These are phyloP conservation scores for Calamus simplicifolius DNA, from an alignment of 176 grass and related monocot species.

Conservation along the genomic window DNA sequence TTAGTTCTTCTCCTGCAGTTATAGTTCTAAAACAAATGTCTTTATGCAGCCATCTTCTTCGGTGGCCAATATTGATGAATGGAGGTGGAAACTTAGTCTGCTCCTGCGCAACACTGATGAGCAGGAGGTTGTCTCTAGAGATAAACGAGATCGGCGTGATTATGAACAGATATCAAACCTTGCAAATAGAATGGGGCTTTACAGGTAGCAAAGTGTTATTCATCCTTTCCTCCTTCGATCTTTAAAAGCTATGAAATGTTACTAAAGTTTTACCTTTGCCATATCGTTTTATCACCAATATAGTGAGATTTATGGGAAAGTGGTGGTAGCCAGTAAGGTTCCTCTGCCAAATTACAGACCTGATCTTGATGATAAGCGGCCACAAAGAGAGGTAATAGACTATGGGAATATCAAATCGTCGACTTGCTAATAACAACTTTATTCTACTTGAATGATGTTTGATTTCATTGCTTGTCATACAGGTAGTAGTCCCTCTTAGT, in stretches of 20 bases:
- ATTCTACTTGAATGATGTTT: neutral
- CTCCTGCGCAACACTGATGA: constrained; percentile 66
- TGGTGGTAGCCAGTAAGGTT: constrained; percentile 92
- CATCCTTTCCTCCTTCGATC: neutral
- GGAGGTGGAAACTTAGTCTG: constrained; percentile 97
- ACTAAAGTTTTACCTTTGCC: too few relatives aligned
- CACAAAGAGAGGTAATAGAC: constrained; percentile 65
- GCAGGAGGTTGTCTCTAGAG: constrained; percentile 89
- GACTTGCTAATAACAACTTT: constrained; percentile 9
- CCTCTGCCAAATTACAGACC: constrained; percentile 87
- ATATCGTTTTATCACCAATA: neutral
- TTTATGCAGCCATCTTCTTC: constrained; percentile 64
- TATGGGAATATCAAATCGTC: neutral
- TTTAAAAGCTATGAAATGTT: too few relatives aligned
- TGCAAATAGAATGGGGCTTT: constrained; percentile 75
- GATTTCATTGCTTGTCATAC: constrained; percentile 9
- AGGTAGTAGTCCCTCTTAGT: constrained; percentile 84
- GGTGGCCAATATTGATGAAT: constrained; percentile 92
- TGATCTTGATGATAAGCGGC: constrained; percentile 84
- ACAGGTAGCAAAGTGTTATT: constrained; percentile 39
- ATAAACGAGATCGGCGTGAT: constrained; percentile 77
- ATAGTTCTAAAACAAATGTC: too few relatives aligned
- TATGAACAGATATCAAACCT: constrained; percentile 85
- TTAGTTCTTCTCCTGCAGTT: too few relatives aligned
- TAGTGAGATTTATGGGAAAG: constrained; percentile 85